Percentiles rank a stretch among this genome's conserved stretches.
Evolutionary conservation across 345 rosid genomes (phyloP).

Genomic region (Ailanthus altissimus): DNA sequence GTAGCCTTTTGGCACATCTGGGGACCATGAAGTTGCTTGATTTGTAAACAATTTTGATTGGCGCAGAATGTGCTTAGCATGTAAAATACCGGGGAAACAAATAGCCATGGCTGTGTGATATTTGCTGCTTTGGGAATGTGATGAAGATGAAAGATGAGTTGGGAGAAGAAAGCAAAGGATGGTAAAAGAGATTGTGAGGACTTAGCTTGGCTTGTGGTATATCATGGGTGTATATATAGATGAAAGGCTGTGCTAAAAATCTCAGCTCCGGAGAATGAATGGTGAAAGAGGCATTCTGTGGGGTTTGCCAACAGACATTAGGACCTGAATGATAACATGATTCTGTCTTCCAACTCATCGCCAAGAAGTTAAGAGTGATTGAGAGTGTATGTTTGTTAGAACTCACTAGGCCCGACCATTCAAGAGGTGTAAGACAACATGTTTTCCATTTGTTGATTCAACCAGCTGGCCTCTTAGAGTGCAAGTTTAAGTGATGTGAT

Average conservation of each 20-base stretch:
- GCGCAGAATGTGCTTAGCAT: conserved; percentile 25
- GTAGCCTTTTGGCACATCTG: conserved; percentile 28
- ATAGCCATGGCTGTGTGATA: conserved; percentile 2
- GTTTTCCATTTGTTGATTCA: too few species aligned
- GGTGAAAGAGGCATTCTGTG: conserved; percentile 15
- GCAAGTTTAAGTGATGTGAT: background rate
- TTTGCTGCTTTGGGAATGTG: background rate
- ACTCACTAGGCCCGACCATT: background rate
- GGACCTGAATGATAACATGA: conserved; percentile 33
- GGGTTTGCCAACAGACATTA: conserved; percentile 8
- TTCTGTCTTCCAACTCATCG: conserved; percentile 21
- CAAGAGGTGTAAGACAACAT: too few species aligned
- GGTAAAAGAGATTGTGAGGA: background rate
- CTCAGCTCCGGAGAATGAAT: background rate
- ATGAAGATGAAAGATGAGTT: background rate
- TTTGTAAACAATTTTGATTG: conserved; percentile 6
- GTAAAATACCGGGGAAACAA: conserved; percentile 11
- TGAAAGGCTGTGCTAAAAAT: background rate
- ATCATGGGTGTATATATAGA: conserved; percentile 5
- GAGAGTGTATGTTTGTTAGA: background rate
- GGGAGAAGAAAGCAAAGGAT: background rate
- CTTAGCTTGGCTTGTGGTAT: conserved; percentile 15
- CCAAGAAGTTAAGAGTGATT: conserved; percentile 12
- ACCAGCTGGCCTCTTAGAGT: too few species aligned
- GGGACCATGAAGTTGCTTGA: background rate